Percentiles rank a stretch among this genome's conserved stretches.
Conservation (phyloP, 75 land plant genomes). For the Sequoia sempervirens region DNA sequence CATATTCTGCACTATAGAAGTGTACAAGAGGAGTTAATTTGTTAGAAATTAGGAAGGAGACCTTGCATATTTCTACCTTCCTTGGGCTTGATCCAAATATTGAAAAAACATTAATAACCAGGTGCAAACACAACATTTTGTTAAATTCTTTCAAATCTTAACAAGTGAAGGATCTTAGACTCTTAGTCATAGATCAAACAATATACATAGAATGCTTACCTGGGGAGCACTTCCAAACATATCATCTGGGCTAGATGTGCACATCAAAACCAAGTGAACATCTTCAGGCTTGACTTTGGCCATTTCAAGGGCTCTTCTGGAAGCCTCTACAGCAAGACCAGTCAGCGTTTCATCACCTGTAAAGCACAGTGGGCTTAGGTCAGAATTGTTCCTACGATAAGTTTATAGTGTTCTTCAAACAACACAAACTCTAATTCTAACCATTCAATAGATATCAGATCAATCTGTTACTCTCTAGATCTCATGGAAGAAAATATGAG, state of each 20-base stretch:
- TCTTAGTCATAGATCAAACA: not conserved
- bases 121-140: not conserved
- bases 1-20: not conserved
- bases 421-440: not conserved
- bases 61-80: not conserved
- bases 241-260: conserved; percentile 96
- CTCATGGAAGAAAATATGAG: not conserved
- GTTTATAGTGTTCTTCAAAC: not conserved
- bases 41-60: not conserved
- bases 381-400: not conserved
- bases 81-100: not conserved
- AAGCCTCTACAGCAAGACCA: conserved; percentile 70
- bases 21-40: not conserved
- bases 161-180: not conserved
- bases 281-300: conserved; percentile 83
- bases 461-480: not conserved
- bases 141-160: not conserved
- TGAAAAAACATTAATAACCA: not conserved
- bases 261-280: conserved; percentile 78
- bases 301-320: conserved; percentile 81
- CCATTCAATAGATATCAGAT: not conserved
- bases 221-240: conserved; percentile 84
- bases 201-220: conserved; percentile 30
- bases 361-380: not conserved
- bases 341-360: conserved; percentile 75